Evolutionary conservation across 1,139 yeast genomes (phyloP), one percentile per base, ranked within the genome.

Genomic region (Blastobotrys capitulatus): DNA sequence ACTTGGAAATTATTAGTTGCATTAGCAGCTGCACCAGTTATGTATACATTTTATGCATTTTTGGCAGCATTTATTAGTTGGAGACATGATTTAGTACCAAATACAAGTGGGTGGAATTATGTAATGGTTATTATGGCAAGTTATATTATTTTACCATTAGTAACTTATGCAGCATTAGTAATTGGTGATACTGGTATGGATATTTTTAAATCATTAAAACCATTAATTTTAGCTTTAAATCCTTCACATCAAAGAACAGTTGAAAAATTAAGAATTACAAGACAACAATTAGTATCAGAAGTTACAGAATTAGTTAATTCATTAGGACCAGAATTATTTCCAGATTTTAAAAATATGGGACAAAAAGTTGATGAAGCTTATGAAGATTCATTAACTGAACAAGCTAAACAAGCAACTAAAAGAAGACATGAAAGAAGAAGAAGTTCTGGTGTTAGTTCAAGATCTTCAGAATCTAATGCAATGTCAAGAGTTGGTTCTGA

Each of bases 111-210:
- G n/a, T 16, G 29, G 13, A 38, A 56, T 29, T 40, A 49, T 48
- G n/a, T 55, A 31, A 26, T 46, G 53, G 69, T 79, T 27, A 81
- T 82, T 71, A 42, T 73, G 19, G 61, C 68, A 3, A 72, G 80
- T 46, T 79, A 82, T 62, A 57, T 77, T 40, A 67, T 78, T 46
- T 79, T 92, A 51, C 88, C 85, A 0, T 64, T 77, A 37, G 80
- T 90, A 26, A 86, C 97, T 0, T 90, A 87, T 64, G 82, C 96
- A 20, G 96, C 97, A 0, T 74, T 92, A 56, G 75, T 86, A 22
- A 82, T 89, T 49, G 97, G 98, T 47, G 98, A 92, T 63, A 86
- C 84, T 56, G 97, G 98, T 19, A 75, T 87, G 79, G 97, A 92
- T 64, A 74, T 87, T 46, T 79, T 85, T 66, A 88, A 89, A 63